A percentile compares a stretch with the other conserved stretches of the same genome.
Evolutionary conservation across 2,329 filamentous ascomycete genomes (phyloP).

Genomic region (Paracoccidioides lutzii): DNA sequence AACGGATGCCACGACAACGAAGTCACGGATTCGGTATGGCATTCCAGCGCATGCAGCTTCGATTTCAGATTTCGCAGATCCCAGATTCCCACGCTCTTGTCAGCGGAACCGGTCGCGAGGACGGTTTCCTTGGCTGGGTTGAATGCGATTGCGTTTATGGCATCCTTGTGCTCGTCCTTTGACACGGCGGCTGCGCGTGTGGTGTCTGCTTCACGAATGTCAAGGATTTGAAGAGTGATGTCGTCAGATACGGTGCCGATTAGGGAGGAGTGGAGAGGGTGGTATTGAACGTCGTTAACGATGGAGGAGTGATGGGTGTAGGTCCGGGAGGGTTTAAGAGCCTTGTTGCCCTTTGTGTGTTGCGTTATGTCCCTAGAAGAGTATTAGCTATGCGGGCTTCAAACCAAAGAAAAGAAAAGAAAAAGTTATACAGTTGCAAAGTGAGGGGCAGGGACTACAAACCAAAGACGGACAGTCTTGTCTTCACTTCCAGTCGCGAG

Average conservation of each 20-base stretch:
- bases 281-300: conserved; percentile 95
- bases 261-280: conserved; percentile 70
- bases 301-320: conserved; percentile 83
- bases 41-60: conserved; percentile 80
- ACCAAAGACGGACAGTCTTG: conserved; percentile 83
- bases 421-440: not conserved
- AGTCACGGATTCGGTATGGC: conserved; percentile 79
- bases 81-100: conserved; percentile 92
- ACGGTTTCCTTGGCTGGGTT: conserved; percentile 84
- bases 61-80: conserved; percentile 82
- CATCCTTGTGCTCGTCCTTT: conserved; percentile 68
- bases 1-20: conserved; percentile 90
- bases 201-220: conserved; percentile 57
- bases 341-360: conserved; percentile 56
- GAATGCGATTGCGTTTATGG: conserved; percentile 92
- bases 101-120: conserved; percentile 82
- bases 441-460: conserved; percentile 18
- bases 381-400: conserved; percentile 3
- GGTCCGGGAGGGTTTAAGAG: conserved; percentile 55
- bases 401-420: not conserved
- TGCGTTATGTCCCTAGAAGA: conserved; percentile 60
- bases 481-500: conserved; percentile 88
- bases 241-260: conserved; percentile 95
- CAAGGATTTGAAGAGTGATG: conserved; percentile 80
- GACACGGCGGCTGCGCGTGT: conserved; percentile 57